These are phyloP conservation scores for Peronospora tabacina DNA, from an alignment of 352 stramenopile genomes.

Conservation along the genomic window DNA sequence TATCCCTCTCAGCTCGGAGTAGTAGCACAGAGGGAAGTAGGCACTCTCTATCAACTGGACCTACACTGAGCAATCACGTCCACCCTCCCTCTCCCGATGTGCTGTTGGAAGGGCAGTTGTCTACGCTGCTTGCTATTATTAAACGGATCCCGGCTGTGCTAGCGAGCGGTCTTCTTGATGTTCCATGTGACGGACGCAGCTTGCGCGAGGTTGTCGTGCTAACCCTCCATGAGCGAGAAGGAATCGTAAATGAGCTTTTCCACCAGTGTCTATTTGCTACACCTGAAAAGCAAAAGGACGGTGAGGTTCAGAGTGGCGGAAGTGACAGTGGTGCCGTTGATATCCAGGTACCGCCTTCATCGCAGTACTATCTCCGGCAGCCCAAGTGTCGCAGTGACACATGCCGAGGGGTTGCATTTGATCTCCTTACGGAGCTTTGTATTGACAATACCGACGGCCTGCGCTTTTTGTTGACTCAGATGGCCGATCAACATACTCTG, in stretches of 20 bases:
- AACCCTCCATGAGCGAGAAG: slow-evolving; percentile 47
- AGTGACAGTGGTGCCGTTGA: slow-evolving; percentile 10
- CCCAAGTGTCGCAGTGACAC: slow-evolving; percentile 77
- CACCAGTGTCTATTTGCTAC: slow-evolving; percentile 62
- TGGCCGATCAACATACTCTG: slow-evolving; percentile 70
- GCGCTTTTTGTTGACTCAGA: slow-evolving; percentile 61
- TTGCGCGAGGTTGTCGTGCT: slow-evolving; percentile 43
- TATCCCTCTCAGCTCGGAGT: slow-evolving; percentile 7
- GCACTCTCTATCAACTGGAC: slow-evolving; percentile 1
- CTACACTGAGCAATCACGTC: slow-evolving; percentile 10
- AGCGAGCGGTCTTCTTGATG: slow-evolving; percentile 34
- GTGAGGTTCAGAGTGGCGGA: slow-evolving; percentile 10
- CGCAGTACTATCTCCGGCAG: slow-evolving; percentile 69
- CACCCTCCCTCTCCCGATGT: slow-evolving; percentile 23
- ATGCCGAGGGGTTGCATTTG: slow-evolving; percentile 67
- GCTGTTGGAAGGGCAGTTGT: slow-evolving; percentile 48
- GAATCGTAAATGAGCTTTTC: slow-evolving; percentile 63
- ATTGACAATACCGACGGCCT: slow-evolving; percentile 54
- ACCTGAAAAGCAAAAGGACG: slow-evolving; percentile 25
- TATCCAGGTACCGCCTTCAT: slow-evolving; percentile 29
- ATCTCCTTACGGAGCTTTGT: slow-evolving; percentile 61
- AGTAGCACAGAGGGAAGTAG: slow-evolving; percentile 10
- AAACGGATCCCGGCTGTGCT: slow-evolving; percentile 50
- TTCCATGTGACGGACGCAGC: slow-evolving; percentile 35
- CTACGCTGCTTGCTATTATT: slow-evolving; percentile 49